Evolutionary conservation across 331 rosid species (phyloP).

Genomic region (Spiraea crenata): DNA sequence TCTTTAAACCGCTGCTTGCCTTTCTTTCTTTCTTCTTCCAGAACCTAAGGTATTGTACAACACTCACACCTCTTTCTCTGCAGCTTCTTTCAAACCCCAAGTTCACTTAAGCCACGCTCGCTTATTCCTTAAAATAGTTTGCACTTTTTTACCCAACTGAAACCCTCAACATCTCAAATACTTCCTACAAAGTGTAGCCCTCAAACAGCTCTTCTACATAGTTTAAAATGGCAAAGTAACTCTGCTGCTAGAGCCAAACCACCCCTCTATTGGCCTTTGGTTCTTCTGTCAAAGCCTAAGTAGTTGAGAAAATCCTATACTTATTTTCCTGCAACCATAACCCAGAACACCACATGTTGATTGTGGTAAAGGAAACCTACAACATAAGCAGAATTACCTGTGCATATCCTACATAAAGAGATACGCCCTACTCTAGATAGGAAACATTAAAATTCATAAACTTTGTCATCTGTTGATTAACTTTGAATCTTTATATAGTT

Average conservation of each 20-base stretch:
- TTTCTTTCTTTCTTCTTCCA: not conserved
- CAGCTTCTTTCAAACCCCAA: not conserved
- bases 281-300: slow-evolving; percentile 8
- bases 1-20: not conserved
- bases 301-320: not conserved
- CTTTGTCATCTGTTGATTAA: not conserved
- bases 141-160: slow-evolving; percentile 4
- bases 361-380: not conserved
- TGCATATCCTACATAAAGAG: not conserved
- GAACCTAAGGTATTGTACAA: not conserved
- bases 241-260: not conserved
- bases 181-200: not conserved
- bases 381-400: not conserved
- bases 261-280: not conserved
- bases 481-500: not conserved
- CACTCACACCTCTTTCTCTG: not conserved
- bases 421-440: not conserved
- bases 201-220: not conserved
- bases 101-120: not conserved
- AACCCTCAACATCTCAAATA: not conserved
- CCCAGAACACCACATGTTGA: not conserved
- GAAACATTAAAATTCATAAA: not conserved
- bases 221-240: not conserved
- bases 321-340: not conserved
- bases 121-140: not conserved